Conservation (phyloP, 2,329 filamentous ascomycete genomes). For the Colletotrichum trifolii region DNA sequence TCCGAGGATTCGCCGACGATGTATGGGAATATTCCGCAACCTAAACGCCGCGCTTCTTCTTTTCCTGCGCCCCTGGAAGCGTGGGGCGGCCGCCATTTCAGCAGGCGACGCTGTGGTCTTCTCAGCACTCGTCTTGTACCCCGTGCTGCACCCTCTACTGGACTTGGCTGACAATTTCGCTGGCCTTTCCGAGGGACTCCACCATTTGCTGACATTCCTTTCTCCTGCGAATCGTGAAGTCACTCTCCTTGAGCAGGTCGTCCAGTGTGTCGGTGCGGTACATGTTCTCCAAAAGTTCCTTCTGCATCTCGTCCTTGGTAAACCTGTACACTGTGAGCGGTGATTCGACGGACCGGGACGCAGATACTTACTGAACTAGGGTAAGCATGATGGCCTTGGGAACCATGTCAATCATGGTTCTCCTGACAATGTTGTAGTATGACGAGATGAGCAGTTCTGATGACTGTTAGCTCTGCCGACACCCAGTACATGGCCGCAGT, state of each 20-base stretch:
- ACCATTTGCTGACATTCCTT: constrained; percentile 99
- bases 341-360: not conserved
- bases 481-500: too few relatives aligned
- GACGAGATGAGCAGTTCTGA: constrained; percentile 92
- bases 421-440: constrained; percentile 97
- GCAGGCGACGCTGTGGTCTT: constrained; percentile 28
- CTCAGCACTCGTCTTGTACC: constrained; percentile 20
- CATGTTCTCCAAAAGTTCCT: constrained; percentile 96
- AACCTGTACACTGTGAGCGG: constrained; percentile 30
- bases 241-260: constrained; percentile 95
- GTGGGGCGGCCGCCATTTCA: constrained; percentile 25
- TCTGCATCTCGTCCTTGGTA: constrained; percentile 99
- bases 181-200: constrained; percentile 87
- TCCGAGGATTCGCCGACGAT: constrained; percentile 34
- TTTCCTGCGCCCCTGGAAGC: constrained; percentile 32
- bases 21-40: constrained; percentile 23
- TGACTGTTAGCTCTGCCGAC: constrained; percentile 28
- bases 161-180: constrained; percentile 92
- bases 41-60: constrained; percentile 34
- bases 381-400: constrained; percentile 99
- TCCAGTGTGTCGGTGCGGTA: constrained; percentile 92
- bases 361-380: constrained; percentile 86
- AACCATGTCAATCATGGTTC: constrained; percentile 99
- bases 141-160: constrained; percentile 55
- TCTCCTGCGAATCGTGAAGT: constrained; percentile 92